These are phyloP conservation scores for Tanozyma kutaoensis DNA, from an alignment of 805 yeast genomes.

Conservation along the genomic window DNA sequence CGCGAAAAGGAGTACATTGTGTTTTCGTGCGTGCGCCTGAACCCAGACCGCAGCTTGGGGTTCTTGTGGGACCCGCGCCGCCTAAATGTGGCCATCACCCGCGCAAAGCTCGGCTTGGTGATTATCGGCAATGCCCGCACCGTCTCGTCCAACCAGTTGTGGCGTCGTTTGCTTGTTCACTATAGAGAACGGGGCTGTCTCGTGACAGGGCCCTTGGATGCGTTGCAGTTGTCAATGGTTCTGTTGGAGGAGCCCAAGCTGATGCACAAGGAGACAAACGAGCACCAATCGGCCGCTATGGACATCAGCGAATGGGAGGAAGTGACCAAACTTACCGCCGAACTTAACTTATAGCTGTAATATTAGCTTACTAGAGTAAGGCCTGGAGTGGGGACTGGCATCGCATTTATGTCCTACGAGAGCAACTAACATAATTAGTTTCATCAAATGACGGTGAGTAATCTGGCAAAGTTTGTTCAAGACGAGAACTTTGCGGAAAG, in stretches of 20 bases:
- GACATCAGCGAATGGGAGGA: too few species aligned
- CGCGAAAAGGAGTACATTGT: conserved; percentile 41
- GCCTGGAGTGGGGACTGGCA: too few species aligned
- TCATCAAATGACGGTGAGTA: too few species aligned
- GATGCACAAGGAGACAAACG: too few species aligned
- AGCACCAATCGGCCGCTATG: too few species aligned
- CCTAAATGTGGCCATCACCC: conserved; percentile 77
- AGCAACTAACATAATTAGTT: too few species aligned
- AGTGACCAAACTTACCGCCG: too few species aligned
- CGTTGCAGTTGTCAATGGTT: conserved; percentile 58
- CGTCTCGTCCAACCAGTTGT: conserved; percentile 52
- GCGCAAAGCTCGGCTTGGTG: conserved; percentile 74
- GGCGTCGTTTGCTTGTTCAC: conserved; percentile 69
- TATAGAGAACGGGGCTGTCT: conserved; percentile 76
- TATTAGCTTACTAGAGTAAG: too few species aligned
- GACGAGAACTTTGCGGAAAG: too few species aligned
- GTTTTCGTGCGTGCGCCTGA: conserved; percentile 38
- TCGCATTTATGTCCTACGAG: too few species aligned
- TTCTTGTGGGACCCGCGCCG: conserved; percentile 78
- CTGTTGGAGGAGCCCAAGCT: conserved; percentile 25
- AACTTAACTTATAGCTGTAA: too few species aligned
- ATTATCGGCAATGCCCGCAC: conserved; percentile 77
- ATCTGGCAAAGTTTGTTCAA: too few species aligned
- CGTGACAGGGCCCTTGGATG: conserved; percentile 82
- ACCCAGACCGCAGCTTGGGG: conserved; percentile 62